These are phyloP conservation scores for Hyphopichia burtonii DNA, from an alignment of 1,139 yeast genomes.

Conservation along the genomic window DNA sequence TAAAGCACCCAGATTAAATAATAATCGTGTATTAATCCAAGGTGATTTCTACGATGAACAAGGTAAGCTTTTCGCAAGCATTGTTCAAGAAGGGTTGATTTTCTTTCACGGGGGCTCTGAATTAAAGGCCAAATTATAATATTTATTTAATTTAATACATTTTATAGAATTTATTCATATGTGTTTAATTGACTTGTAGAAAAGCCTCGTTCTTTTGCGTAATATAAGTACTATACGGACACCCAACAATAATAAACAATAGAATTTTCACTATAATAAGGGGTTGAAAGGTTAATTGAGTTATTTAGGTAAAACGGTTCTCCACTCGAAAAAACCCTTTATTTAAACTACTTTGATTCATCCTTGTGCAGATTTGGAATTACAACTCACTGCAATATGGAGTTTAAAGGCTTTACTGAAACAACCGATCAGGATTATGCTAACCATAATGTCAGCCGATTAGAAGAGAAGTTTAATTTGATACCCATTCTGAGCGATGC, in stretches of 20 bases:
- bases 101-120: conserved; percentile 31
- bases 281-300: too few relatives aligned
- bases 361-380: neutral
- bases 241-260: too few relatives aligned
- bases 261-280: too few relatives aligned
- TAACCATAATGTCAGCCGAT: conserved; percentile 14
- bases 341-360: too few relatives aligned
- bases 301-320: too few relatives aligned
- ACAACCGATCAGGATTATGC: conserved; percentile 11
- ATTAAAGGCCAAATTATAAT: conserved; percentile 28
- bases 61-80: conserved; percentile 39
- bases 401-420: conserved; percentile 8
- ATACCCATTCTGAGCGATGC: neutral
- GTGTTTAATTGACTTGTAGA: too few relatives aligned
- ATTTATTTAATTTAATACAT: neutral
- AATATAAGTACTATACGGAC: too few relatives aligned
- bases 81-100: conserved; percentile 44
- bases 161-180: too few relatives aligned
- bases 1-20: conserved; percentile 34
- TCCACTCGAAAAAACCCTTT: too few relatives aligned
- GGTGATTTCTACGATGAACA: conserved; percentile 34
- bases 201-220: too few relatives aligned
- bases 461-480: conserved; percentile 23
- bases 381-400: neutral
- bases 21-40: conserved; percentile 38